A percentile compares a stretch with the other conserved stretches of the same genome.
Evolutionary conservation across 345 rosid genomes (phyloP).

Genomic region (Raphanus raphanistrum): DNA sequence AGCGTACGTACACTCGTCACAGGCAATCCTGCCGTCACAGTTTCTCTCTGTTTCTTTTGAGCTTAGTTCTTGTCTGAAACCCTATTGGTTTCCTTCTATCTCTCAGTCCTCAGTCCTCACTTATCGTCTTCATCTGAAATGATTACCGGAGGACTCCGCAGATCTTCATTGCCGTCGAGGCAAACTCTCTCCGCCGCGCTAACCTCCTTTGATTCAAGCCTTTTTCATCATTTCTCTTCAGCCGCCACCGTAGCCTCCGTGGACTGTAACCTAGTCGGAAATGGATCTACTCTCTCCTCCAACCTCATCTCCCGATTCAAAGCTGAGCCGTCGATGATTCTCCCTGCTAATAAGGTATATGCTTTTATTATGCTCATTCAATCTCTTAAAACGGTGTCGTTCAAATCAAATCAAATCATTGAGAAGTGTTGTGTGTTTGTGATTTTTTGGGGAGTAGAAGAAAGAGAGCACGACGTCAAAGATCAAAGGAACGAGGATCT

Average conservation of each 20-base stretch:
- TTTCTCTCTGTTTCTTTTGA: background rate
- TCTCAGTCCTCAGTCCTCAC: background rate
- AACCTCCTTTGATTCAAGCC: background rate
- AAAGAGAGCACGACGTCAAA: constrained; percentile 41
- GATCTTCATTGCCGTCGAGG: constrained; percentile 21
- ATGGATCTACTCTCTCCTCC: constrained; percentile 10
- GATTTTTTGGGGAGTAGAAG: constrained; percentile 48
- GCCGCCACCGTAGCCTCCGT: constrained; percentile 13
- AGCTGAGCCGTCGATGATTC: constrained; percentile 43
- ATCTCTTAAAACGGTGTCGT: background rate
- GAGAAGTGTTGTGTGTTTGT: background rate
- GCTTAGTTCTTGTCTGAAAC: background rate
- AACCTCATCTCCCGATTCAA: too few species aligned
- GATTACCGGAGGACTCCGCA: constrained; percentile 28
- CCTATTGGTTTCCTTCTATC: constrained; percentile 1
- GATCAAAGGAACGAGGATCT: constrained; percentile 37
- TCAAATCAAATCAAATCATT: too few species aligned
- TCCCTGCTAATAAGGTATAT: constrained; percentile 50
- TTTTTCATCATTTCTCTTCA: constrained; percentile 19
- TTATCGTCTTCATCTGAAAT: constrained; percentile 23
- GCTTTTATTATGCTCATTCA: background rate
- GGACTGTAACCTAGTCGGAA: background rate
- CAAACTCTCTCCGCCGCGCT: constrained; percentile 11
- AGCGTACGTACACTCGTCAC: constrained; percentile 1
- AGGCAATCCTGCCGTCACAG: background rate